A percentile compares a stretch with the other conserved stretches of the same genome.
Evolutionary conservation across 1,284 basidiomycete genomes (phyloP).

Genomic region (Ceratobasidium sp.): DNA sequence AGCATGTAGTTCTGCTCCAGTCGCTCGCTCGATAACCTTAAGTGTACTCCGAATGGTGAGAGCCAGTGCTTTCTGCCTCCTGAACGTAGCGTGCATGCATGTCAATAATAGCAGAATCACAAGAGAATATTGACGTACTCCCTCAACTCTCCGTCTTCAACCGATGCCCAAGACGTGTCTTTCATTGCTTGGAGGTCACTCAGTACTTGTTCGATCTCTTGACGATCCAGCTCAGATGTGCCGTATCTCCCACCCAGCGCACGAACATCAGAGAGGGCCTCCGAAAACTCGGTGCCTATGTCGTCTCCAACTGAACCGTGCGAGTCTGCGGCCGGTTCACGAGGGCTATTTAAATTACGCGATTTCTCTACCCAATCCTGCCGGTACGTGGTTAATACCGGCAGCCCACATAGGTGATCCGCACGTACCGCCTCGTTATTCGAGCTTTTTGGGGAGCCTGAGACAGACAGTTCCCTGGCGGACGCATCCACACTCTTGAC

Average conservation of each 20-base stretch:
- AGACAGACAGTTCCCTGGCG: no score
- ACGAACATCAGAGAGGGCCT: not conserved
- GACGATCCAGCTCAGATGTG: not conserved
- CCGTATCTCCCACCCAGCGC: not conserved
- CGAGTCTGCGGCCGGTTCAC: no score
- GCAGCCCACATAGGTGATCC: no score
- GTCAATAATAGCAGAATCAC: not conserved
- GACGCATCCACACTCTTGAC: no score
- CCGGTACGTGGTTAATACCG: no score
- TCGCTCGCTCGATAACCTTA: not conserved
- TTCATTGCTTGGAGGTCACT: not conserved
- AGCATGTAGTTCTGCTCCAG: not conserved
- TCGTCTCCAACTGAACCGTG: not conserved
- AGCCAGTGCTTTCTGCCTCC: not conserved
- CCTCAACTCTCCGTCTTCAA: not conserved
- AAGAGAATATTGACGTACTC: not conserved
- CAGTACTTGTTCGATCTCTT: not conserved
- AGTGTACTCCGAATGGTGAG: not conserved
- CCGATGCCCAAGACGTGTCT: not conserved
- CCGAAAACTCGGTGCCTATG: not conserved
- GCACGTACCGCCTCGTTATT: no score
- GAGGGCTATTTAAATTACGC: no score
- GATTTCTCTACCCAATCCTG: no score
- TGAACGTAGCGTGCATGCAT: not conserved
- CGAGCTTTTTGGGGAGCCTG: no score